Evolutionary conservation across 768 basidiomycete genomes (phyloP).

Genomic region (Chiua virens): DNA sequence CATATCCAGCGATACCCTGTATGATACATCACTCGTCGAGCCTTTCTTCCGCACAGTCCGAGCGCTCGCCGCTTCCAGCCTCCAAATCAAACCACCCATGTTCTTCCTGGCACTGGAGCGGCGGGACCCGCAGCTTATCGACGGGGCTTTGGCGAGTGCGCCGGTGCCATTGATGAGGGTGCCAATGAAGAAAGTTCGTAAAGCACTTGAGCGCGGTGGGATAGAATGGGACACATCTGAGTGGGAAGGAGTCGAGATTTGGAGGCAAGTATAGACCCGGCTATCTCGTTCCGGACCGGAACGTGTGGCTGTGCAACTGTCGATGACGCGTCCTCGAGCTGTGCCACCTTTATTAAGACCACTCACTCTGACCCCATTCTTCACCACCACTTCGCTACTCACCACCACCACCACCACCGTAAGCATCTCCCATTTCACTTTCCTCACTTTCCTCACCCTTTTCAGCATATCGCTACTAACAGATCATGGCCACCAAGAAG

Average conservation of each 20-base stretch:
- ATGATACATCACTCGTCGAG: slow-evolving; percentile 54
- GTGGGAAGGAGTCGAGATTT: slow-evolving; percentile 83
- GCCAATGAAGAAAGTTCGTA: slow-evolving; percentile 55
- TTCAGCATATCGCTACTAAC: slow-evolving; percentile 3
- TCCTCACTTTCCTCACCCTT: not conserved
- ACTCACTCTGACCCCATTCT: not conserved
- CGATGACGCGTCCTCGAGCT: slow-evolving; percentile 34
- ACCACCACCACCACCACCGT: not conserved
- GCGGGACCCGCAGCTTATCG: slow-evolving; percentile 68
- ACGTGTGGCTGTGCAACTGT: slow-evolving; percentile 22
- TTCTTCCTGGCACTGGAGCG: slow-evolving; percentile 65
- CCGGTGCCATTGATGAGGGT: slow-evolving; percentile 60
- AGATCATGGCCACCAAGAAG: slow-evolving; percentile 78
- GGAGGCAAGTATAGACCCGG: slow-evolving; percentile 37
- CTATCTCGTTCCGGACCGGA: not conserved
- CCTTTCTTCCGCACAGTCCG: slow-evolving; percentile 73
- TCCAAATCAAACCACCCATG: not conserved
- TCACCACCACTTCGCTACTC: not conserved
- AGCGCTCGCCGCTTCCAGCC: slow-evolving; percentile 39
- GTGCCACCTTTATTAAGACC: slow-evolving; percentile 29
- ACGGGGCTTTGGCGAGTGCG: slow-evolving; percentile 58
- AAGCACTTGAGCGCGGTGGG: slow-evolving; percentile 58
- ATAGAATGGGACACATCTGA: slow-evolving; percentile 63
- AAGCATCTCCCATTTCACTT: not conserved
- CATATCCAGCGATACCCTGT: slow-evolving; percentile 82